These are phyloP conservation scores for Ceratocystis smalleyi DNA, from an alignment of 2,329 filamentous ascomycete genomes.

Conservation along the genomic window DNA sequence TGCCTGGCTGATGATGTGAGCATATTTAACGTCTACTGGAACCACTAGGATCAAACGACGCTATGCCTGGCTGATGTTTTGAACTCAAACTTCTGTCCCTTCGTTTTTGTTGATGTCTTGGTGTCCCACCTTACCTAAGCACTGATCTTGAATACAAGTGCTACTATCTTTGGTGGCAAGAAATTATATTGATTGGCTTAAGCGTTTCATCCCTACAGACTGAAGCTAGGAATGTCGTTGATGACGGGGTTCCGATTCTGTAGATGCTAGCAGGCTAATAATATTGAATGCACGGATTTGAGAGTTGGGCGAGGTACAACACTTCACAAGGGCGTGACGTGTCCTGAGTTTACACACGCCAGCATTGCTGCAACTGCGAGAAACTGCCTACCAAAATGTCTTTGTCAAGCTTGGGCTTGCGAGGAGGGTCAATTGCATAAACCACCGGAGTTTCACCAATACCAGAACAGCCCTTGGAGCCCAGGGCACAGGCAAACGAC, in stretches of 20 bases:
- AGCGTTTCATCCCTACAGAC: neutral
- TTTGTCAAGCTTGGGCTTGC: constrained; percentile 11
- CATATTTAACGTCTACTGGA: no score
- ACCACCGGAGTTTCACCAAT: constrained; percentile 15
- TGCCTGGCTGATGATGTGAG: no score
- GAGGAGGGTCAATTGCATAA: constrained; percentile 17
- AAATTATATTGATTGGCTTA: neutral
- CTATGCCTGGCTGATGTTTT: no score
- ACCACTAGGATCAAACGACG: no score
- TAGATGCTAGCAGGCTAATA: neutral
- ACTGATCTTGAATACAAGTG: neutral
- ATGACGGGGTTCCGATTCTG: neutral
- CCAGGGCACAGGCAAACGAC: constrained; percentile 12
- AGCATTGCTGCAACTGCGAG: constrained; percentile 10
- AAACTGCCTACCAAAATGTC: constrained; percentile 14
- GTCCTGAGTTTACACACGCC: neutral
- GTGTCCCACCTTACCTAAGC: neutral
- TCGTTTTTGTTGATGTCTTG: neutral
- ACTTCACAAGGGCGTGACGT: neutral
- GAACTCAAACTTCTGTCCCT: no score
- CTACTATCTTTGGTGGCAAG: neutral
- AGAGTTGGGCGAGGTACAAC: neutral
- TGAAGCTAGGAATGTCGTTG: neutral
- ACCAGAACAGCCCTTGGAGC: constrained; percentile 5
- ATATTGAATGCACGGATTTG: neutral